Evolutionary conservation across 2,329 filamentous ascomycete species (phyloP).

Genomic region (Myriosclerotinia scirpicola): DNA sequence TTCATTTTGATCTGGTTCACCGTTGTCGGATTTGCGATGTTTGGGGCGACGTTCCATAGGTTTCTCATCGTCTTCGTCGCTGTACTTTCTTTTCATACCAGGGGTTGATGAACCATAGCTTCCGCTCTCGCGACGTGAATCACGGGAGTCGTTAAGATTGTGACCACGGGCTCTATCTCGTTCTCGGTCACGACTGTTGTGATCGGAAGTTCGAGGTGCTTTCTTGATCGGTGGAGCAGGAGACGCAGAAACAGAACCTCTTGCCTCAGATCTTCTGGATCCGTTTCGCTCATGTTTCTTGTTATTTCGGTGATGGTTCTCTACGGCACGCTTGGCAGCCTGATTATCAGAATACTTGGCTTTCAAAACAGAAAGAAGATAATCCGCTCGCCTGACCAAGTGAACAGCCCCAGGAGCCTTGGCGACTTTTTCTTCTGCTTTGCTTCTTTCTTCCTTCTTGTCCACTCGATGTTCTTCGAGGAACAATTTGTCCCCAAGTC

Average conservation of each 20-base stretch:
- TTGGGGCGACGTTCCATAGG: conserved; percentile 51
- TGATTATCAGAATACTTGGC: conserved; percentile 77
- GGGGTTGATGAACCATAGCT: conserved; percentile 34
- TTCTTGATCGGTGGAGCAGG: conserved; percentile 60
- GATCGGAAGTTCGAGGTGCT: conserved; percentile 42
- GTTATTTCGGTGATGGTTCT: conserved; percentile 94
- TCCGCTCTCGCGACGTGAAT: conserved; percentile 31
- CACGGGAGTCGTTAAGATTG: conserved; percentile 44
- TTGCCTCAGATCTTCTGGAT: conserved; percentile 58
- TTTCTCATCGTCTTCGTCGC: conserved; percentile 53
- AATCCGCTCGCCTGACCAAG: conserved; percentile 90
- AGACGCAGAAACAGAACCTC: conserved; percentile 66
- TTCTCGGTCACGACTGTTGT: conserved; percentile 51
- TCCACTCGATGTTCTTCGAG: conserved; percentile 97
- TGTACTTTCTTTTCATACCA: conserved; percentile 63
- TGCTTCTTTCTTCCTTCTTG: conserved; percentile 89
- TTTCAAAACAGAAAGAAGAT: conserved; percentile 90
- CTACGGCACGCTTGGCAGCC: conserved; percentile 74
- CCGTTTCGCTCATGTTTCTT: conserved; percentile 68
- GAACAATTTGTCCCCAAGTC: conserved; percentile 87
- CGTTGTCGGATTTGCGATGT: conserved; percentile 54
- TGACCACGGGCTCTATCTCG: conserved; percentile 49
- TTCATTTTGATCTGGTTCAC: conserved; percentile 27
- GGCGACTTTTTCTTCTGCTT: conserved; percentile 66
- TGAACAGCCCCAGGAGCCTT: conserved; percentile 98